Base-by-base conservation (phyloP, 352 stramenopile genomes). In the Phytophthora fragariaefolia region DNA sequence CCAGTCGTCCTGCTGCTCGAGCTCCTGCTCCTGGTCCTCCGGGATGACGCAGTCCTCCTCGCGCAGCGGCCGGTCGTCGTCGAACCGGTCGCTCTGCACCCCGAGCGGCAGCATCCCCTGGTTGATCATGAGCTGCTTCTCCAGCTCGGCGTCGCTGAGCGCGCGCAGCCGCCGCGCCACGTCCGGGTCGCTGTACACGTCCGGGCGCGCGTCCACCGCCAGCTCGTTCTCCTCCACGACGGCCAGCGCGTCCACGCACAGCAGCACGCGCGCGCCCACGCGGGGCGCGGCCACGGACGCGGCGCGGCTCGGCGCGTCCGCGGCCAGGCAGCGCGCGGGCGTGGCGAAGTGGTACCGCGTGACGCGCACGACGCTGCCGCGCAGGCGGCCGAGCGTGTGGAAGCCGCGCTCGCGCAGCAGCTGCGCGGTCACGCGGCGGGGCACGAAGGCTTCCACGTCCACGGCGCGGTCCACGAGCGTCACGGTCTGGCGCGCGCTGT, bases 301-400 rank as follows among this genome's bases (percentile, higher is more conserved):
- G 15, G 52, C 26, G 7, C 42, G 43, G 13, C 8, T 67, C 5
- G 51, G n/a, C 12, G 63, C 28, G 23, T 76, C 63, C 15, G 27
- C 60, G 1, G 52, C 56, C 23, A 74, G 26, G 32, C 77, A 91
- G 46, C 67, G 73, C 52, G 58, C 46, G 3, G 76, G 60, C 6
- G 79, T 89, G 28, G 78, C 68, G 58, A 87, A 93, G 23, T 83
- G 72, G 61, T 91, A 93, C 63, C 85, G 82, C 24, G 76, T 77
- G 23, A 93, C 58, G 28, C 80, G 68, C 6, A 92, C 48, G 18
- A 87, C 61, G 62, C 73, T 87, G 17, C 84, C 84, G 1, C 74
- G 69, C 3, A 92, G 69, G 0, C 61, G n/a, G 15, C 73, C 57
- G 28, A 92, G 50, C 42, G 66, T 80, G 48, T 78, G 45, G 58